Evolutionary conservation across 768 basidiomycete genomes (phyloP), one percentile per base, ranked within the genome.

Genomic region (Leccinum incarnatum): DNA sequence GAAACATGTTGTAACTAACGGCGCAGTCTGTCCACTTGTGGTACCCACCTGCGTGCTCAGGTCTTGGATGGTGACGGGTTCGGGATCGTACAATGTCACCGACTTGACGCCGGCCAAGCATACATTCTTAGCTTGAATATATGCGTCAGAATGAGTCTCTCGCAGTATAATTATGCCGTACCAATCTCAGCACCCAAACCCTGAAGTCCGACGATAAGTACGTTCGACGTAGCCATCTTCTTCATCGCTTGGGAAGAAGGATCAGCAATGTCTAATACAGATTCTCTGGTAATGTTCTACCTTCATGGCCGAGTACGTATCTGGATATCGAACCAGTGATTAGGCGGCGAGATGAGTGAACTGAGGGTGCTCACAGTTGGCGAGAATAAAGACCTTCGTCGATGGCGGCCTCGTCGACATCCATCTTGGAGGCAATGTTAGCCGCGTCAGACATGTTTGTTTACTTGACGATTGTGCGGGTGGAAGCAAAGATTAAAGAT

Each of bases 111-210:
- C 97, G 51, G 97, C 97, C 55, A 99, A 81, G 56, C 85, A 88
- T 56, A 98, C 81, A 71, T 99, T 93, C 81, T 99, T 99, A 61
- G 97, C 96, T 64, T 59, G 27, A 42, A 49, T 58, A 63, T 65
- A 65, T 65, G 58, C 42, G 54, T 69, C 36, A 67, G 63, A 11
- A 46, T 49, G 32, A 61, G 23, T 36, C 21, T 52, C 54, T 54
- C 5, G 29, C 51, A 61, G 23, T 46, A 37, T 40, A 54, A 49
- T 36, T 27, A 27, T 27, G 23, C 58, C 77, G 59, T 77, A 87
- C 95, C 96, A 68, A 98, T 97, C 76, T 99, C 97, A 58, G 92
- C 92, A 48, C 97, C 96, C 58, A 99, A 76, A 55, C 97, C 97
- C 58, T 89, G 88, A 69, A 94, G 75, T 10, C 97, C 97, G 49